Base-by-base conservation (phyloP, 768 basidiomycete species). In the Mycena alexandri region DNA sequence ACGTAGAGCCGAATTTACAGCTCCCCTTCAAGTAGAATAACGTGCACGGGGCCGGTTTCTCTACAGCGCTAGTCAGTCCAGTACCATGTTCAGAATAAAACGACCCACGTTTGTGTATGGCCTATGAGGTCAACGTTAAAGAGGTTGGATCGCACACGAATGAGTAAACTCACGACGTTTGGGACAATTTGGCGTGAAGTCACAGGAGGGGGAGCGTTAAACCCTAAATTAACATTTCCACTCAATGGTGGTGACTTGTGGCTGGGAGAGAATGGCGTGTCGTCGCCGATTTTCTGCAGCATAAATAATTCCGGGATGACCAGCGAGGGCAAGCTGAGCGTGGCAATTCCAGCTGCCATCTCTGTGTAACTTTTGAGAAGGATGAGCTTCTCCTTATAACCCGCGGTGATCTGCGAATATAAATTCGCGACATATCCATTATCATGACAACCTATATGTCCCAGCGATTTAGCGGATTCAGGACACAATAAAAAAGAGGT, bases 381-480 rank as follows among this genome's bases (percentile, higher is more conserved):
- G 62, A 89, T 82, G 63, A 92, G 79, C 79, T 90, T 93, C 64
- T 88, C 80, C 70, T 85, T 86, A 72, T 83, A 87, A 33, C 90
- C 90, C 29, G 87, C 84, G 38, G 90, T 91, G 57, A 90, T 86
- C 61, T 89, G 85, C 29, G 89, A 87, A 50, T 86, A 85, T 57
- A 93, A 82, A 60, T 82, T 84, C n/a, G 87, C 85, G 51, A 86
- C 84, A 79, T 93, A 92, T 68, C 91, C 90, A 78, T 89, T 89
- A 79, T 92, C 90, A 75, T 92, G 91, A 71, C 88, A 89, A 70
- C 90, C 90, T 91, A 70, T 91, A 70, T 44, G 34, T 38, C 12
- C 5, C 33, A 33, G 58, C 44, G 38, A 10, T 47, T 63, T 12
- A 53, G 63, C 16, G 54, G 29, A n/a, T 67, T 34, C 25, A 70